These are phyloP conservation scores for Ampelocalamus luodianensis DNA, from an alignment of 176 grass and related monocot genomes.

Conservation along the genomic window DNA sequence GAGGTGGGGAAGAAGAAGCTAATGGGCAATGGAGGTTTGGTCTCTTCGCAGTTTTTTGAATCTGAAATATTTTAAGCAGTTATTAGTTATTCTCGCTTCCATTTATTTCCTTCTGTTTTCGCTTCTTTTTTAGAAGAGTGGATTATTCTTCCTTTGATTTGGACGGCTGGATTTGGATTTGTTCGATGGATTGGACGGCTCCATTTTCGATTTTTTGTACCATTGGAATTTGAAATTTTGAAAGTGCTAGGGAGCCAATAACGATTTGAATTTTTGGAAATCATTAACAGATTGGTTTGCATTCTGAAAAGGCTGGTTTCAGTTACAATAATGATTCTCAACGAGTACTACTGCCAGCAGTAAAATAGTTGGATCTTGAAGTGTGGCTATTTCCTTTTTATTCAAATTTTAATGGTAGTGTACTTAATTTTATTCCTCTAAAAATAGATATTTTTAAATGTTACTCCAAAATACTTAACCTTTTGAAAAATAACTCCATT, in stretches of 20 bases:
- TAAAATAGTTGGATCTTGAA: background rate
- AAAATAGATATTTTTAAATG: background rate
- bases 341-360: background rate
- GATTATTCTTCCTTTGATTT: slow-evolving; percentile 19
- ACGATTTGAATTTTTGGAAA: background rate
- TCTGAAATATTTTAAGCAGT: slow-evolving; percentile 49
- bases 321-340: background rate
- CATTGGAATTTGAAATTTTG: background rate
- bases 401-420: background rate
- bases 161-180: background rate
- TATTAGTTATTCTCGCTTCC: background rate
- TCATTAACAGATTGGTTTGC: background rate
- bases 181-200: slow-evolving; percentile 11
- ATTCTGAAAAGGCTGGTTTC: background rate
- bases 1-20: slow-evolving; percentile 37
- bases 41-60: slow-evolving; percentile 54
- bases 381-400: background rate
- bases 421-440: background rate
- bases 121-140: background rate
- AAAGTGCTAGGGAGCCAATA: background rate
- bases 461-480: background rate
- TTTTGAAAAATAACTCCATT: background rate
- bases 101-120: background rate
- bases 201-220: background rate
- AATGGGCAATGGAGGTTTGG: slow-evolving; percentile 43